A percentile compares a stretch with the other conserved stretches of the same genome.
Conservation (phyloP, 2,329 filamentous ascomycete species). For the Chaetomiaceae sp. region DNA sequence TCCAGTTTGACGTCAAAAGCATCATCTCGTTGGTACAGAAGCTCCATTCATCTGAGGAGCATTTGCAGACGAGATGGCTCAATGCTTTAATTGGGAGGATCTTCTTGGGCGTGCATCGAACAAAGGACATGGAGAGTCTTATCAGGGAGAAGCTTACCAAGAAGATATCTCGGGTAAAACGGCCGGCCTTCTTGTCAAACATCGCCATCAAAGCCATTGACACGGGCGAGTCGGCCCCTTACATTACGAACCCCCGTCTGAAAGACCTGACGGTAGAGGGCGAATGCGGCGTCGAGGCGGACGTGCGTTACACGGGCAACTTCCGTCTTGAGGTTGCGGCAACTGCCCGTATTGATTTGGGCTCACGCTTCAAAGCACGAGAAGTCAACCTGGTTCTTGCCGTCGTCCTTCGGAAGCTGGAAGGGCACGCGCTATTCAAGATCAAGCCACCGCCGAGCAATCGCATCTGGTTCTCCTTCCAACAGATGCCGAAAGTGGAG, state of each 20-base stretch:
- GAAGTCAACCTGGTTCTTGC: conserved; percentile 87
- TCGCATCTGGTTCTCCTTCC: conserved; percentile 91
- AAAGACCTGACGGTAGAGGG: conserved; percentile 89
- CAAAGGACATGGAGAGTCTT: conserved; percentile 69
- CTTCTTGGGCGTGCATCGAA: conserved; percentile 84
- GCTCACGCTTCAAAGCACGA: conserved; percentile 77
- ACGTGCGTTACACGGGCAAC: conserved; percentile 82
- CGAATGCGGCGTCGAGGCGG: conserved; percentile 79
- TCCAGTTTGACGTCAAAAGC: conserved; percentile 75
- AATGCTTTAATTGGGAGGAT: conserved; percentile 85
- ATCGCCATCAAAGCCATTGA: conserved; percentile 78
- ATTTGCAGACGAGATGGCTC: conserved; percentile 84
- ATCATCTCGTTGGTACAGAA: conserved; percentile 86
- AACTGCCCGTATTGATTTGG: conserved; percentile 87
- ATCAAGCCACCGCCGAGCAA: conserved; percentile 96
- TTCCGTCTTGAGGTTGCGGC: conserved; percentile 86
- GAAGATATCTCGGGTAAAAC: conserved; percentile 91
- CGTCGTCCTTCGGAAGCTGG: conserved; percentile 74
- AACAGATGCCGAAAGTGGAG: conserved; percentile 88
- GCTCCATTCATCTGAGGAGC: conserved; percentile 86
- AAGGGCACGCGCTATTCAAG: conserved; percentile 77
- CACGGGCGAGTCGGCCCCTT: conserved; percentile 79
- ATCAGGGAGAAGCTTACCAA: conserved; percentile 85
- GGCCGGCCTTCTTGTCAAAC: conserved; percentile 80
- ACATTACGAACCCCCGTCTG: conserved; percentile 80